A percentile compares a stretch with the other conserved stretches of the same genome.
Evolutionary conservation across 306 rosid genomes (phyloP).

Genomic region (Ziziphus jujuba): DNA sequence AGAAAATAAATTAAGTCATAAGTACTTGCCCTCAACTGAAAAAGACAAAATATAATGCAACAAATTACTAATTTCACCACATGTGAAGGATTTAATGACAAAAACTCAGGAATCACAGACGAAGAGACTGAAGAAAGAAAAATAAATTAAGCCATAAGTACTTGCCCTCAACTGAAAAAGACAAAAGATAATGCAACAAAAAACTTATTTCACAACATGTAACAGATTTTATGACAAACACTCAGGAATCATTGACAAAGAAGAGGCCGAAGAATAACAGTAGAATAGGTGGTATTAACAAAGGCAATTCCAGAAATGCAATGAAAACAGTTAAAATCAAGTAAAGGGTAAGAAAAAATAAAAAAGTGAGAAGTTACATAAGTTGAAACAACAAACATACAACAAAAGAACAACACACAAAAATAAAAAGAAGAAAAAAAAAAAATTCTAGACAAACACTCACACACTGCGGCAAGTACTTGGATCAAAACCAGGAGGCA

Average conservation of each 20-base stretch:
- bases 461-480: slow-evolving; percentile 99
- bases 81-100: background rate
- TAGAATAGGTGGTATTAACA: background rate
- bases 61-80: background rate
- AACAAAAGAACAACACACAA: slow-evolving; percentile 12
- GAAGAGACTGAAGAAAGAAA: slow-evolving; percentile 37
- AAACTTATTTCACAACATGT: background rate
- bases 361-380: slow-evolving; percentile 6
- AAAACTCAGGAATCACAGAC: background rate
- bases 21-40: slow-evolving; percentile 19
- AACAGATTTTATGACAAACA: background rate
- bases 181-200: too few species aligned
- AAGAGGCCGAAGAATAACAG: background rate
- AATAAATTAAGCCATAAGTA: slow-evolving; percentile 33
- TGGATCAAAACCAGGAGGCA: slow-evolving; percentile 99
- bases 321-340: background rate
- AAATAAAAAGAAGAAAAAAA: slow-evolving; percentile 17
- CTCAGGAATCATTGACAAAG: background rate
- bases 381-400: slow-evolving; percentile 20
- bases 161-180: slow-evolving; percentile 20
- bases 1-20: slow-evolving; percentile 35
- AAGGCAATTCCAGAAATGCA: background rate
- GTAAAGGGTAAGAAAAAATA: background rate
- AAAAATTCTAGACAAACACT: slow-evolving; percentile 75
- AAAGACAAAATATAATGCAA: slow-evolving; percentile 17